These are phyloP conservation scores for Gaeumannomyces sp. DNA, from an alignment of 2,329 filamentous ascomycete genomes.

Conservation along the genomic window DNA sequence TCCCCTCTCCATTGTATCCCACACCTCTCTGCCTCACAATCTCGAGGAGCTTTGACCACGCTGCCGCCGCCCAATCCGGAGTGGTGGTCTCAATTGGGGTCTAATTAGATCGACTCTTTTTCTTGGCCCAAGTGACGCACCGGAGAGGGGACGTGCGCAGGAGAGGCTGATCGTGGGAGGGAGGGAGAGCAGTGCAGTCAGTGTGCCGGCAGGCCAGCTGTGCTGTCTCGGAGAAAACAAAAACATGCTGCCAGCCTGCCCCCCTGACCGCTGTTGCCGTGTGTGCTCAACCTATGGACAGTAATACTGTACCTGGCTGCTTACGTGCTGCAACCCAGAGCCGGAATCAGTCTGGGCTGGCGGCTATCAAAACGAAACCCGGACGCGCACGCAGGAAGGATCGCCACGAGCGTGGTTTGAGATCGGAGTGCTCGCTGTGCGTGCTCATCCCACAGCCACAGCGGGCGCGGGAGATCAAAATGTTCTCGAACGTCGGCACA, in stretches of 20 bases:
- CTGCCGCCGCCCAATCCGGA: not conserved
- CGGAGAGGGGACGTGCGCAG: not conserved
- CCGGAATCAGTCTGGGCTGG: too few relatives aligned
- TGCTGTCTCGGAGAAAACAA: not conserved
- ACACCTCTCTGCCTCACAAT: not conserved
- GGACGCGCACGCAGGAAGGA: not conserved
- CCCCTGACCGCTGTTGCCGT: too few relatives aligned
- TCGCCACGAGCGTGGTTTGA: not conserved
- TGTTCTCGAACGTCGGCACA: not conserved
- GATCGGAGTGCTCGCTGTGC: too few relatives aligned
- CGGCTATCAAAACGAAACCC: slow-evolving; percentile 1
- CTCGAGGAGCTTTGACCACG: not conserved
- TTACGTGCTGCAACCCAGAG: too few relatives aligned
- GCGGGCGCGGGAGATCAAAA: not conserved
- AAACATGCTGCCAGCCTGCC: too few relatives aligned
- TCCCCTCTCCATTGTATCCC: not conserved
- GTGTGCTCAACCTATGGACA: too few relatives aligned
- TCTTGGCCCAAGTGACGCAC: not conserved
- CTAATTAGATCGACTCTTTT: not conserved
- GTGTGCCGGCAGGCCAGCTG: not conserved
- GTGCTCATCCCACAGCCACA: too few relatives aligned
- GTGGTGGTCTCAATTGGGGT: not conserved
- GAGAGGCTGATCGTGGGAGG: too few relatives aligned
- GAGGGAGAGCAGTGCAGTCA: not conserved
- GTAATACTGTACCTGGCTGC: too few relatives aligned